Evolutionary conservation across 345 rosid genomes (phyloP).

Genomic region (Pistacia integerrima): DNA sequence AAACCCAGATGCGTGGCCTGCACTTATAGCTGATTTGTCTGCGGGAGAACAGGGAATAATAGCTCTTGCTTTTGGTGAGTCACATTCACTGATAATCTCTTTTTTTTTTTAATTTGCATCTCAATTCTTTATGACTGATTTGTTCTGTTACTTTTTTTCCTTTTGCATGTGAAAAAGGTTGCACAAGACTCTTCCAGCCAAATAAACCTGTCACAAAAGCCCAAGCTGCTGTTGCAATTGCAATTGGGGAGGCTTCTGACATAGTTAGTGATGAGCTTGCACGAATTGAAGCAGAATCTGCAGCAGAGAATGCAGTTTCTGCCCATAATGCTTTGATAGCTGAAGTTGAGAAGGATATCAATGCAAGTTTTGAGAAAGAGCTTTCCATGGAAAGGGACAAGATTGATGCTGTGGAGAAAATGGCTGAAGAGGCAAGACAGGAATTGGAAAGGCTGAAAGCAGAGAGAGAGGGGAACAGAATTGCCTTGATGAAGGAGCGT

Average conservation of each 20-base stretch:
- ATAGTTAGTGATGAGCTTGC: slow-evolving; percentile 83
- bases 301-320: slow-evolving; percentile 88
- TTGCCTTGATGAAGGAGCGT: slow-evolving; percentile 65
- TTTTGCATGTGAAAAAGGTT: slow-evolving; percentile 45
- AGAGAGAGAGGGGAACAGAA: slow-evolving; percentile 70
- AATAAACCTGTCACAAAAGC: slow-evolving; percentile 93
- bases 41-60: slow-evolving; percentile 84
- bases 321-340: slow-evolving; percentile 75
- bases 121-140: slow-evolving; percentile 20
- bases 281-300: slow-evolving; percentile 86
- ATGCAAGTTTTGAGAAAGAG: slow-evolving; percentile 75
- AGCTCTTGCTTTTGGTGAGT: slow-evolving; percentile 90
- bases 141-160: not conserved
- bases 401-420: slow-evolving; percentile 67
- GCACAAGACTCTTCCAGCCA: slow-evolving; percentile 90
- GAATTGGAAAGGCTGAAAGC: slow-evolving; percentile 67
- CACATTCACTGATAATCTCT: slow-evolving; percentile 17
- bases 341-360: slow-evolving; percentile 80
- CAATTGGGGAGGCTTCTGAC: slow-evolving; percentile 80
- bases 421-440: slow-evolving; percentile 79
- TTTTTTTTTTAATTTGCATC: slow-evolving; percentile 10
- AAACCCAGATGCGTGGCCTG: slow-evolving; percentile 93
- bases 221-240: slow-evolving; percentile 92
- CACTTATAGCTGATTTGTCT: slow-evolving; percentile 82
- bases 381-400: slow-evolving; percentile 69